phyloP scores from a whole-genome alignment of 2,329 filamentous ascomycete genomes.

The Xylariales sp. region DNA sequence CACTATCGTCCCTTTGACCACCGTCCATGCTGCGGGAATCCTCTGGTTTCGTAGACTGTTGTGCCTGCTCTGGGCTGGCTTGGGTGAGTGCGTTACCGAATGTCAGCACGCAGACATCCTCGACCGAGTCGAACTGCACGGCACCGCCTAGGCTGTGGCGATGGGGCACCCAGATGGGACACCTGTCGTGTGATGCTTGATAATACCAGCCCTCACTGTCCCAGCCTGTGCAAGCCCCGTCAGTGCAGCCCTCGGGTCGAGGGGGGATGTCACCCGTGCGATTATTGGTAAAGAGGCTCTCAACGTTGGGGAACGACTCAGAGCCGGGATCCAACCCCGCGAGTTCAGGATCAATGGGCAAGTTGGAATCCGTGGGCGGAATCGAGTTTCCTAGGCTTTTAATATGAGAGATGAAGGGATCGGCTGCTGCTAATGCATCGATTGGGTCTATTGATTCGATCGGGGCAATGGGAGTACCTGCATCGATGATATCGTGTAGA shows the following conservation, averaged over 20 bases:
- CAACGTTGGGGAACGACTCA: neutral
- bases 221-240: conserved; percentile 1
- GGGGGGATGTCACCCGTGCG: neutral
- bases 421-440: too few relatives aligned
- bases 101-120: neutral
- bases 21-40: too few relatives aligned
- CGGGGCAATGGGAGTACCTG: neutral
- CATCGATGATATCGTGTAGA: too few relatives aligned
- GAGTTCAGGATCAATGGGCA: too few relatives aligned
- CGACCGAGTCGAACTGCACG: conserved; percentile 2
- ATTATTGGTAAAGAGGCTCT: neutral
- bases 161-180: neutral
- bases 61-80: too few relatives aligned
- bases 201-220: conserved; percentile 3
- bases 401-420: too few relatives aligned
- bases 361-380: neutral
- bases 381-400: neutral
- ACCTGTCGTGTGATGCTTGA: neutral
- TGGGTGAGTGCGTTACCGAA: too few relatives aligned
- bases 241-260: neutral
- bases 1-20: too few relatives aligned
- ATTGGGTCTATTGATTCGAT: neutral
- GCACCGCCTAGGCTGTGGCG: neutral
- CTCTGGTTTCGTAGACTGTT: too few relatives aligned
- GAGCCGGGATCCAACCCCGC: too few relatives aligned